Conservation (phyloP, 495 filamentous ascomycete genomes). For the Bombardia bombarda region DNA sequence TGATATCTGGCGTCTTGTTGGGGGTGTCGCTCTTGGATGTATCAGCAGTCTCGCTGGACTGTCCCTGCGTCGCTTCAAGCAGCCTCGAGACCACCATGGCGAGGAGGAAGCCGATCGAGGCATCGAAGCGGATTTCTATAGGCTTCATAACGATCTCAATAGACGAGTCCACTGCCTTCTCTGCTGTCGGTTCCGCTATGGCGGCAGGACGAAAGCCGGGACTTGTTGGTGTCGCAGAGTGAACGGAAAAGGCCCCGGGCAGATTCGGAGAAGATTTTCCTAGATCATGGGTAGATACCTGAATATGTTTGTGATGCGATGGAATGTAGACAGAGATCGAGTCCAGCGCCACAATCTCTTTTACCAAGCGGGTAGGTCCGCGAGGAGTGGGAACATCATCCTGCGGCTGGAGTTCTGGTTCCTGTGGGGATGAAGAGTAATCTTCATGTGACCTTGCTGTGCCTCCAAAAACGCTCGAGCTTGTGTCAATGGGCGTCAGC, state of each 20-base stretch:
- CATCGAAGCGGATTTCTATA: constrained; percentile 54
- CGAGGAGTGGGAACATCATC: constrained; percentile 37
- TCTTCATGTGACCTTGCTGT: background rate
- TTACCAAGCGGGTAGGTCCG: constrained; percentile 38
- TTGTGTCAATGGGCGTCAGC: constrained; percentile 1
- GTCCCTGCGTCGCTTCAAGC: constrained; percentile 32
- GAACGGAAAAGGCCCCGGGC: constrained; percentile 51
- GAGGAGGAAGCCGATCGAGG: constrained; percentile 59
- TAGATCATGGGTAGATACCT: constrained; percentile 17
- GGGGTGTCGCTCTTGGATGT: constrained; percentile 15
- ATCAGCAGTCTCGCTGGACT: constrained; percentile 12
- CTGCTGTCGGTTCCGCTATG: too few species aligned
- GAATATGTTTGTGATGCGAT: constrained; percentile 28
- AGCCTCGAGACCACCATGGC: constrained; percentile 51
- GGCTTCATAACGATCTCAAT: constrained; percentile 51
- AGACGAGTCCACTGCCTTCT: constrained; percentile 22
- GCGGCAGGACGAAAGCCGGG: constrained; percentile 11
- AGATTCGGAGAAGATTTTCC: constrained; percentile 36
- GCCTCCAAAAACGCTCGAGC: too few species aligned
- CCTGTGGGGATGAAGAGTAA: background rate
- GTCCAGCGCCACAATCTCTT: constrained; percentile 36
- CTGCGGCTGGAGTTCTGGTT: constrained; percentile 13
- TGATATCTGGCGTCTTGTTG: constrained; percentile 32
- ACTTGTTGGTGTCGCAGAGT: constrained; percentile 24
- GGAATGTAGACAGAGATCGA: constrained; percentile 38